Conservation (phyloP, 176 grass and related monocot species). For the Calamus simplicifolius region DNA sequence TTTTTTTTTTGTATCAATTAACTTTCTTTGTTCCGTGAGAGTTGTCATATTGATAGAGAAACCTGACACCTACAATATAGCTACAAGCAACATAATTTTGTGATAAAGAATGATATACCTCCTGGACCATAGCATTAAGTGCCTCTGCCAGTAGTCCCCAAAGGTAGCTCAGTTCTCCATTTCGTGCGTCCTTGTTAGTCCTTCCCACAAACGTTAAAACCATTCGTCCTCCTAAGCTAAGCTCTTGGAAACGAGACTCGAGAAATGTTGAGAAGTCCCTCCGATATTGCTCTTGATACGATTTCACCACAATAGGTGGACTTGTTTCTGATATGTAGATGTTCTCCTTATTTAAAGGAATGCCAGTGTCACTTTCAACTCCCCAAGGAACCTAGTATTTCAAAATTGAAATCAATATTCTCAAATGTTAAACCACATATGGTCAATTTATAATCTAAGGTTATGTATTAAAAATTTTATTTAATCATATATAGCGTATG, state of each 20-base stretch:
- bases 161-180: conserved; percentile 18
- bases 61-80: no score
- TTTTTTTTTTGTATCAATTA: no score
- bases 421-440: no score
- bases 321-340: conserved; percentile 37
- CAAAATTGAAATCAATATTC: no score
- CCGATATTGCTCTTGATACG: conserved; percentile 28
- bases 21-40: no score
- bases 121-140: conserved; percentile 27
- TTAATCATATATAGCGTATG: no score
- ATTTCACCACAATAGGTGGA: conserved; percentile 17
- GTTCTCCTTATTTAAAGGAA: conserved; percentile 28
- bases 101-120: conserved; percentile 1
- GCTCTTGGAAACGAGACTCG: conserved; percentile 21
- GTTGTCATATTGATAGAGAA: no score
- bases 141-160: conserved; percentile 25
- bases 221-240: conserved; percentile 23
- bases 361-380: background rate
- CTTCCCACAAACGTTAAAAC: conserved; percentile 44
- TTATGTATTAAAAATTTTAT: no score
- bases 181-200: conserved; percentile 5
- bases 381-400: background rate
- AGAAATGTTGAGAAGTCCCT: conserved; percentile 50
- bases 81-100: no score
- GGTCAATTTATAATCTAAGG: no score